Base-by-base conservation (phyloP, 495 filamentous ascomycete species). In the Rostrohypoxylon terebratum region DNA sequence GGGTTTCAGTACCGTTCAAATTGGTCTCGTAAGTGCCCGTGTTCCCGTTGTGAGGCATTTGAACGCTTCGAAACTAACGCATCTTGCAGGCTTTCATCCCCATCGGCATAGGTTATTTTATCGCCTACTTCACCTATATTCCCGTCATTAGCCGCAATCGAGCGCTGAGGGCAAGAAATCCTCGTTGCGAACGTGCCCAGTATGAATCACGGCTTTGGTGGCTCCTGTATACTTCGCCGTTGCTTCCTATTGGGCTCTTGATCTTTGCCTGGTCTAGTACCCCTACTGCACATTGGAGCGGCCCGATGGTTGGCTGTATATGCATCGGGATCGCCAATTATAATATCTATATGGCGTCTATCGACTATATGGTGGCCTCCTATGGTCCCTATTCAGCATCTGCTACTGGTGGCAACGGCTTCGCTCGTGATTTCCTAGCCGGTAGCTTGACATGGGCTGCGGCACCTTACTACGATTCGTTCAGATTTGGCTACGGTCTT, bases 321-420 rank as follows among this genome's bases (percentile, higher is more conserved):
- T 72, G 91, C 7, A 89, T 92, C 54, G 89, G 88, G 7, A 87
- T 91, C 57, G 89, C 90, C 5, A 91, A 92, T 71, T 91, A 91
- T 63, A 83, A 83, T 18, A 91, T 92, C 63, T 91, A 92, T 77
- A 92, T 93, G 90, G 89, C 90, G 0, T 93, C 92, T 0, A 92
- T 94, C 64, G 92, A 94, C 73, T 94, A 94, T 81, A 94, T 93
- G 92, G 88, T 94, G 9, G 88, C 87, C 34, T 86, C 90, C 0
- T 94, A 94, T 75, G 92, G 91, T 0, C 90, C 89, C 0, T 94
- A 93, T 78, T 89, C 90, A 11, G 90, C 92, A 1, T 93, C 91
- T 1, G 92, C 92, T 0, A 94, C 92, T 1, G 92, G 92, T 11
- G 90, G 90, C 0, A 92, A 92, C 62, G 90, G 86, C 0, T 87